Conservation (phyloP, 164 flowering plant species). For the Vitis rupestris region DNA sequence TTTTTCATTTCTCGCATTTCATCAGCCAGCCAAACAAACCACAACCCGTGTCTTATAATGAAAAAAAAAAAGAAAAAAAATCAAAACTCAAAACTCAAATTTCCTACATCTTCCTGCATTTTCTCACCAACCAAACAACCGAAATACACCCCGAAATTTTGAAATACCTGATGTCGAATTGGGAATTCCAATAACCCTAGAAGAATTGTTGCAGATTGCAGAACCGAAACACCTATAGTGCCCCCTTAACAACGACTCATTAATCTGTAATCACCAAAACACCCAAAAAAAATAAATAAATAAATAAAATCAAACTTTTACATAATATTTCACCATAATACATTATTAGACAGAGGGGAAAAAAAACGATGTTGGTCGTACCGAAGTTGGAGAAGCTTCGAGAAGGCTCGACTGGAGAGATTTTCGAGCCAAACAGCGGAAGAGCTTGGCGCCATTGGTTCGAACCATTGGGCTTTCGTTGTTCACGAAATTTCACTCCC, state of each 20-base stretch:
- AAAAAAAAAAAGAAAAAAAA: too few species aligned
- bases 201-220: conserved; percentile 21
- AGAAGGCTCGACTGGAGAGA: conserved; percentile 18
- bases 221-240: conserved; percentile 34
- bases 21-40: not conserved
- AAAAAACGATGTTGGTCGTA: conserved; percentile 10
- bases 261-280: conserved; percentile 24
- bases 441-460: conserved; percentile 42
- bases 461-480: conserved; percentile 42
- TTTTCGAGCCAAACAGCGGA: conserved; percentile 35
- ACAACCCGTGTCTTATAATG: too few species aligned
- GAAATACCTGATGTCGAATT: conserved; percentile 9
- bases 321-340: too few species aligned
- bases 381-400: conserved; percentile 8
- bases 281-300: not conserved
- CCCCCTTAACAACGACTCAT: conserved; percentile 17
- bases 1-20: not conserved
- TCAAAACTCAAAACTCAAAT: too few species aligned
- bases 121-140: not conserved
- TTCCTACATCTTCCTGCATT: too few species aligned
- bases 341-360: not conserved
- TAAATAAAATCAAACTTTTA: not conserved
- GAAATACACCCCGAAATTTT: conserved; percentile 2
- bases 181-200: conserved; percentile 14
- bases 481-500: too few species aligned